These are phyloP conservation scores for Boletus vinaceobasis DNA, from an alignment of 768 basidiomycete species.

Conservation along the genomic window DNA sequence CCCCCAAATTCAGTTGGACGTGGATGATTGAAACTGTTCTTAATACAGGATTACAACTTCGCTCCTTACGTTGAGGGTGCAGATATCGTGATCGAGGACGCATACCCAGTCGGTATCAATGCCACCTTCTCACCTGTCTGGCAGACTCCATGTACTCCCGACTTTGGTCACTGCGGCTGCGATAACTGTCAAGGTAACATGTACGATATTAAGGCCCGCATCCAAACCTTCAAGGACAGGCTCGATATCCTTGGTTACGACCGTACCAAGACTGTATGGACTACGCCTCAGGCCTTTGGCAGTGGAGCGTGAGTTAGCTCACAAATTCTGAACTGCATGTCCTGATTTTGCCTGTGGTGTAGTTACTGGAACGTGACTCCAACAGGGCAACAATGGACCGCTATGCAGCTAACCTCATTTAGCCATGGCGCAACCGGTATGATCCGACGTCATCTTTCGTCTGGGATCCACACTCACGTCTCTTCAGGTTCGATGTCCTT, in stretches of 20 bases:
- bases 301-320: conserved; percentile 32
- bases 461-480: not conserved
- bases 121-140: conserved; percentile 58
- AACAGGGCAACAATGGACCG: conserved; percentile 26
- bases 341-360: not conserved
- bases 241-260: conserved; percentile 62
- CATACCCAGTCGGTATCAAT: conserved; percentile 47
- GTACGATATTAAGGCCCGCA: conserved; percentile 59
- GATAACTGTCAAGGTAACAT: conserved; percentile 64
- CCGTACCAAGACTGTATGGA: conserved; percentile 67
- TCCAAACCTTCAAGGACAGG: conserved; percentile 63
- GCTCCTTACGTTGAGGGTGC: conserved; percentile 54
- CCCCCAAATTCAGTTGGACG: rapidly evolving
- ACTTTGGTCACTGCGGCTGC: conserved; percentile 74
- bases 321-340: not conserved
- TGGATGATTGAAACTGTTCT: not conserved
- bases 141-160: conserved; percentile 56
- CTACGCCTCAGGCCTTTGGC: conserved; percentile 77
- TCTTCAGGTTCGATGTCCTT: conserved; percentile 27
- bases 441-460: not conserved
- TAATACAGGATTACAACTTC: conserved; percentile 60
- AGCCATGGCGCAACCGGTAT: conserved; percentile 27
- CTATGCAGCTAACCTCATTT: conserved; percentile 24
- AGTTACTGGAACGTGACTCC: conserved; percentile 33
- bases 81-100: conserved; percentile 61